Evolutionary conservation across 495 filamentous ascomycete species (phyloP).

Genomic region (Penicillium riverlandense): DNA sequence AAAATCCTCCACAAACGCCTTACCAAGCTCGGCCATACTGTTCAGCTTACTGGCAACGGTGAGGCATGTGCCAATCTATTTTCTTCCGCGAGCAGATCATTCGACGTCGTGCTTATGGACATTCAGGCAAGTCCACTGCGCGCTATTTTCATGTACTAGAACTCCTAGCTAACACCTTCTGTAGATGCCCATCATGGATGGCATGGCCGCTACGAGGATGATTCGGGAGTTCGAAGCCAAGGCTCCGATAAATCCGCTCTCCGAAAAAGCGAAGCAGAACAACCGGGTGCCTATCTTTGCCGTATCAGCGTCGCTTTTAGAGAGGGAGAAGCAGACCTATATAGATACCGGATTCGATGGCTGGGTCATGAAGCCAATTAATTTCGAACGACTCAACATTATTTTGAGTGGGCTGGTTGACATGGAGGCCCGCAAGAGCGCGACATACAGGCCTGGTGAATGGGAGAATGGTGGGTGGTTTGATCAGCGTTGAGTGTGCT

Average conservation of each 20-base stretch:
- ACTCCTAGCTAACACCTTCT: conserved; percentile 6
- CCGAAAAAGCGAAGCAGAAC: conserved; percentile 47
- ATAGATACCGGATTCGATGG: conserved; percentile 83
- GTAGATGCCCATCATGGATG: conserved; percentile 92
- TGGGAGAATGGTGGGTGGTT: conserved; percentile 75
- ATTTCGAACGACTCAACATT: conserved; percentile 56
- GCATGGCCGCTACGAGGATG: conserved; percentile 72
- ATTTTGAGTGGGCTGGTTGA: conserved; percentile 53
- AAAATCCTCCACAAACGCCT: conserved; percentile 81
- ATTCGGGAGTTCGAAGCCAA: conserved; percentile 64
- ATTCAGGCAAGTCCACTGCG: conserved; percentile 61
- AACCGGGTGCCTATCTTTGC: conserved; percentile 71
- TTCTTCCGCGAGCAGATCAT: conserved; percentile 47
- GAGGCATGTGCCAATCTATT: conserved; percentile 76
- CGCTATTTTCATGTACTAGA: not conserved
- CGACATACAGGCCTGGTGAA: conserved; percentile 52
- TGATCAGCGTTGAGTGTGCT: not conserved
- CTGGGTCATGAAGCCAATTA: conserved; percentile 78
- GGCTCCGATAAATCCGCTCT: conserved; percentile 35
- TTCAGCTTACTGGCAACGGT: conserved; percentile 72
- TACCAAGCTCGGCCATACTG: conserved; percentile 69
- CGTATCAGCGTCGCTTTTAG: conserved; percentile 79
- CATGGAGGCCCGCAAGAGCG: conserved; percentile 32
- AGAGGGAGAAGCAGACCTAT: conserved; percentile 62
- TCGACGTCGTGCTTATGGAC: conserved; percentile 93